Evolutionary conservation across 2,329 filamentous ascomycete genomes (phyloP).

Genomic region (Sarocladium brachiariae): DNA sequence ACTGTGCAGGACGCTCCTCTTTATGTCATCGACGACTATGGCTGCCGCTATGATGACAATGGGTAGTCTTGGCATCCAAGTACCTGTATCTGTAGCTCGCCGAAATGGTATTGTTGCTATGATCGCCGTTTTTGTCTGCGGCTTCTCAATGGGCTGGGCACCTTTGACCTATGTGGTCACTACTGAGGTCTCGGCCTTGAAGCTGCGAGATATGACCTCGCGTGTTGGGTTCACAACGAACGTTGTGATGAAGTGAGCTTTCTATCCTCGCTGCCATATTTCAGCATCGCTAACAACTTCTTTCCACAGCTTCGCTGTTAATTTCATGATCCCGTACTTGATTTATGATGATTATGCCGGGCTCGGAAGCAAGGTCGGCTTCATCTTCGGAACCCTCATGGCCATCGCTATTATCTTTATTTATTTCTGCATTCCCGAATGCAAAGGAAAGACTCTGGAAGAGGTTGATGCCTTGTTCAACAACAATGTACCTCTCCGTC

Average conservation of each 20-base stretch:
- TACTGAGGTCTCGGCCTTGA: conserved; percentile 16
- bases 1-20: too few relatives aligned
- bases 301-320: conserved; percentile 15
- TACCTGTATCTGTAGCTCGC: too few relatives aligned
- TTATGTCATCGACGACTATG: too few relatives aligned
- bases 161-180: conserved; percentile 15
- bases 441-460: conserved; percentile 11
- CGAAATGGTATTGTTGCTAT: conserved; percentile 17
- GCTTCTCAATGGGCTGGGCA: conserved; percentile 15
- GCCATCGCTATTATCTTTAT: conserved; percentile 11
- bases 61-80: not conserved
- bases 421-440: conserved; percentile 14
- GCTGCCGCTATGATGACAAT: not conserved
- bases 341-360: conserved; percentile 10
- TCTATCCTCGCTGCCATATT: too few relatives aligned
- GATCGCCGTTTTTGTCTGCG: conserved; percentile 16
- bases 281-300: too few relatives aligned
- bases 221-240: too few relatives aligned
- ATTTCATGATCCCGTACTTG: conserved; percentile 15
- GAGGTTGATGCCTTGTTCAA: conserved; percentile 23
- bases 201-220: conserved; percentile 15
- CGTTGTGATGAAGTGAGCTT: too few relatives aligned
- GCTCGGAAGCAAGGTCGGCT: conserved; percentile 16
- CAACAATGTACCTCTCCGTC: too few relatives aligned
- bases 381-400: conserved; percentile 21